Percentiles rank a stretch among this genome's conserved stretches.
These are phyloP conservation scores for Brassica incana DNA, from an alignment of 345 rosid genomes.

Conservation along the genomic window DNA sequence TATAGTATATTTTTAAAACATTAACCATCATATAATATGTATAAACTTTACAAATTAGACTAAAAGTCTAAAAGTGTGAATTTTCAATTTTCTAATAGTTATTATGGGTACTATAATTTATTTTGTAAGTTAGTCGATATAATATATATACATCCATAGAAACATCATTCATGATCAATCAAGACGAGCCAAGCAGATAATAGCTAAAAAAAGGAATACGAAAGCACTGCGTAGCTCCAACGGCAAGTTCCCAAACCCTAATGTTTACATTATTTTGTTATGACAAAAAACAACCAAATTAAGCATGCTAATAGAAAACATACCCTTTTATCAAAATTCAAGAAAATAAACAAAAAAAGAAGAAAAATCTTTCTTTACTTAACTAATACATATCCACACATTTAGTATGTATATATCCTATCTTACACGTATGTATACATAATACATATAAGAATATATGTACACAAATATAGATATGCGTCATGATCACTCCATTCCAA, in stretches of 20 bases:
- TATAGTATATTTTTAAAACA: not conserved
- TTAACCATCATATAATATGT: not conserved
- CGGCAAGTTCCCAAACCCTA: conserved; percentile 37
- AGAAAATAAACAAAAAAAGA: not conserved
- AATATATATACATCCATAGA: not conserved
- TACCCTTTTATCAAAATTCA: conserved; percentile 15
- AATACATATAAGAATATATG: conserved; percentile 21
- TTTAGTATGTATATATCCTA: conserved; percentile 32
- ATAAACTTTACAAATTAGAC: too few species aligned
- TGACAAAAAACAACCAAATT: conserved; percentile 5
- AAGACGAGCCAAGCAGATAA: conserved; percentile 6
- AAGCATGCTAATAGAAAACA: conserved; percentile 15
- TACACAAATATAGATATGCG: conserved; percentile 1
- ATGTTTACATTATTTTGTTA: not conserved
- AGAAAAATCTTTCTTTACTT: not conserved
- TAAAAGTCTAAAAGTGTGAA: too few species aligned
- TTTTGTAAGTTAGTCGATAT: too few species aligned
- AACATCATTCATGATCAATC: conserved; percentile 16
- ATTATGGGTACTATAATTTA: too few species aligned
- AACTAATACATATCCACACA: conserved; percentile 35
- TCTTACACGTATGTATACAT: conserved; percentile 39
- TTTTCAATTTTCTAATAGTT: too few species aligned
- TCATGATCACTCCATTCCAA: conserved; percentile 27
- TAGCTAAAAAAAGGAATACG: not conserved
- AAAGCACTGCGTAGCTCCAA: conserved; percentile 26